These are phyloP conservation scores for Geoglossum cookeanum DNA, from an alignment of 2,329 filamentous ascomycete species.

Conservation along the genomic window DNA sequence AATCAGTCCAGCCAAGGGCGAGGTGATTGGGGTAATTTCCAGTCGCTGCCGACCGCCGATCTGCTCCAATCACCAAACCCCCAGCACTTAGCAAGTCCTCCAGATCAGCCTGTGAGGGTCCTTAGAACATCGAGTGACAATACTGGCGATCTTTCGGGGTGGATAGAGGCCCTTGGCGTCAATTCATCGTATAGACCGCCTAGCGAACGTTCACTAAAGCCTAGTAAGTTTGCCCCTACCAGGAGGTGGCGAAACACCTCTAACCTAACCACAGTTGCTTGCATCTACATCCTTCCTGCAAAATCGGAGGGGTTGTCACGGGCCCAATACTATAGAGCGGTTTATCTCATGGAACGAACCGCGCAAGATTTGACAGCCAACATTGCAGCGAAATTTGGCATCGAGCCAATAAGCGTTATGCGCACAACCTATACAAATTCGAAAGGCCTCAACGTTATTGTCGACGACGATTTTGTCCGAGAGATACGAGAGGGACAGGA, in stretches of 20 bases:
- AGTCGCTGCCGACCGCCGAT: slow-evolving; percentile 33
- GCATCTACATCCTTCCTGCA: slow-evolving; percentile 59
- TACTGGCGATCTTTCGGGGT: slow-evolving; percentile 50
- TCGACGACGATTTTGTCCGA: slow-evolving; percentile 77
- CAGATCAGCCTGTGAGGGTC: slow-evolving; percentile 36
- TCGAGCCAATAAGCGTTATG: slow-evolving; percentile 53
- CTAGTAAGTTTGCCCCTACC: slow-evolving; percentile 26
- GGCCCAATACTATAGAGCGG: slow-evolving; percentile 56
- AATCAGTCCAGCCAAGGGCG: slow-evolving; percentile 13
- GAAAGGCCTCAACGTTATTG: slow-evolving; percentile 60
- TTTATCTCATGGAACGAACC: slow-evolving; percentile 67
- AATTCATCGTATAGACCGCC: slow-evolving; percentile 71
- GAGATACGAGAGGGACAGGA: slow-evolving; percentile 82
- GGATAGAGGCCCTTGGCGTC: slow-evolving; percentile 85
- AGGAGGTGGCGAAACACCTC: slow-evolving; percentile 7
- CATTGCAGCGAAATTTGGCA: slow-evolving; percentile 60
- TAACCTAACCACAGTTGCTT: slow-evolving; percentile 44
- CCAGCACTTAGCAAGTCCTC: slow-evolving; percentile 26
- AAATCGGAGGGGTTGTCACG: slow-evolving; percentile 28
- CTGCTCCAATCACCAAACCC: slow-evolving; percentile 22
- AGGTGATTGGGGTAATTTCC: slow-evolving; percentile 38
- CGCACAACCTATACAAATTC: slow-evolving; percentile 54
- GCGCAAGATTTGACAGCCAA: slow-evolving; percentile 52
- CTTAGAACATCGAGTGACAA: slow-evolving; percentile 35
- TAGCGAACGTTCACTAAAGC: slow-evolving; percentile 47